Conservation (phyloP, 225 moss, liverwort and hornwort species). For the Climacium dendroides region DNA sequence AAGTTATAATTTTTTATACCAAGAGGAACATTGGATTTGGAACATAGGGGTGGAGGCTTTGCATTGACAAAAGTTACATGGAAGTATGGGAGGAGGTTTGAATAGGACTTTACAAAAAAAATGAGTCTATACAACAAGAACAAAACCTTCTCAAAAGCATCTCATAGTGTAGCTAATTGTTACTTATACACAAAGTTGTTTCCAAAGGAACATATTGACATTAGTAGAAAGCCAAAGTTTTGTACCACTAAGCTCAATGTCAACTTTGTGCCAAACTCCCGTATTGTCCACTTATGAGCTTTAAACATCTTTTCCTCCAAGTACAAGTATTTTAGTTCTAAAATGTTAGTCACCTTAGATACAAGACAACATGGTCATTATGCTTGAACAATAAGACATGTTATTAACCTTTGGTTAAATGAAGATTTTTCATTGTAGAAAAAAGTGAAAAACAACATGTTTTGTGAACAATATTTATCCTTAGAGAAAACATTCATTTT, state of each 20-base stretch:
- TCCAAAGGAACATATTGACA: not conserved
- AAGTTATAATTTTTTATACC: not conserved
- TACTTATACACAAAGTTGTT: not conserved
- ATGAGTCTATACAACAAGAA: not conserved
- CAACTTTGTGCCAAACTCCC: not conserved
- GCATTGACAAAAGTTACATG: not conserved
- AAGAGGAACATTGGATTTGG: not conserved
- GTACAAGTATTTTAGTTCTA: not conserved
- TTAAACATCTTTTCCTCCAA: not conserved
- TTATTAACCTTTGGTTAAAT: not conserved
- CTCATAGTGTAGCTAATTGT: not conserved
- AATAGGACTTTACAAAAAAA: not conserved
- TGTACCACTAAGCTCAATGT: not conserved
- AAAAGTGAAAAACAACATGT: not conserved
- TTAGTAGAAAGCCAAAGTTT: not conserved
- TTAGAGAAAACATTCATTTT: not conserved
- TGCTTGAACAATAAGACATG: not conserved
- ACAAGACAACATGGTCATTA: rapidly evolving
- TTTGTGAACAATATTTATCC: not conserved
- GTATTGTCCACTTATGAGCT: not conserved
- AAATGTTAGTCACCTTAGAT: not conserved
- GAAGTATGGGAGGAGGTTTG: not conserved
- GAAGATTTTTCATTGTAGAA: not conserved
- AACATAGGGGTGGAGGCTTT: not conserved
- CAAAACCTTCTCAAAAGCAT: not conserved